Base-by-base conservation (phyloP, 2,329 filamentous ascomycete species). In the Epichloe brachyelytri region DNA sequence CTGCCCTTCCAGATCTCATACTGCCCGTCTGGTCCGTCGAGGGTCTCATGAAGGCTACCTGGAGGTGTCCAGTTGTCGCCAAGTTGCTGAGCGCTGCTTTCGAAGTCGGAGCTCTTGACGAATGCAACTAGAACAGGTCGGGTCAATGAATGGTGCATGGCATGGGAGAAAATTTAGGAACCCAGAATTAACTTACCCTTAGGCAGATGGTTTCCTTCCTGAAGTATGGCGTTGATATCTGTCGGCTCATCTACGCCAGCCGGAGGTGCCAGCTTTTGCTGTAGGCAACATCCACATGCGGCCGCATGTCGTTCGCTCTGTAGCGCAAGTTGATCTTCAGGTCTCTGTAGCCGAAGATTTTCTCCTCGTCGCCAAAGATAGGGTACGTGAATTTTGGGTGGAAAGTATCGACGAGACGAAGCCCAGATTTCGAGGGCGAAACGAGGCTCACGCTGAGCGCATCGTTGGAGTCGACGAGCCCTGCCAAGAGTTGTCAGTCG, bases 291-390 rank as follows among this genome's bases (percentile, higher is more conserved):
- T 82, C 76, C 34, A 96, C 65, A 58, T 86, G 79, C 0, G 90
- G 88, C 57, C 83, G 82, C 70, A 97, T 81, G 64, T 96, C 86
- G 64, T 73, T 77, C 15, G 78, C 76, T 62, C 80, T 72, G 59
- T 74, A 83, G 55, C 80, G 80, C 51, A 97, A 71, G 55, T 80
- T 79, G 62, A 97, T 83, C 56, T 81, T 80, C 51, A 95, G 76
- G 50, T 82, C 81, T 64, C 88, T 83, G 73, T 96, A 95, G 38
- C 91, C 91, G 60, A 95, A 90, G 56, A 97, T 91, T 33, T 77
- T 79, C 67, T 98, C 89, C 8, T 93, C 84, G n/a, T 97, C 85
- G 61, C 88, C 88, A 59, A 97, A 96, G 56, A 98, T 85, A 1
- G 88, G 74, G 67, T 97, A 95, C 17, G 91, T 96, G 65, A 90